phyloP scores from a whole-genome alignment of 1,284 basidiomycete species.

The Lignosus rhinocerotis region DNA sequence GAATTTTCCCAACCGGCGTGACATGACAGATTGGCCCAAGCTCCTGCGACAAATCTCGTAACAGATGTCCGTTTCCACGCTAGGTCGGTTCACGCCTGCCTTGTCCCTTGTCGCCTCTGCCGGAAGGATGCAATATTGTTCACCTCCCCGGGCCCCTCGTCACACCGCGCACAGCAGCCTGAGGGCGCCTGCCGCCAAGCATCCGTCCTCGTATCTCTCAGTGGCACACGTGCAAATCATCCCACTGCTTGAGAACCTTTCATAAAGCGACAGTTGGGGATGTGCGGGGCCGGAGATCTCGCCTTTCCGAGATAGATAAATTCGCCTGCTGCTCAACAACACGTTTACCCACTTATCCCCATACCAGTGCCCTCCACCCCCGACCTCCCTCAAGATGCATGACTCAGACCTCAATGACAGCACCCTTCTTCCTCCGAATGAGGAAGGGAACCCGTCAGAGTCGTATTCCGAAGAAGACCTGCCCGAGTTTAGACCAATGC shows the following conservation, averaged over 20 bases:
- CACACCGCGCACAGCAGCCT: slow-evolving; percentile 7
- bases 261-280: slow-evolving; percentile 18
- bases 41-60: slow-evolving; percentile 14
- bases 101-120: slow-evolving; percentile 1
- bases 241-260: slow-evolving; percentile 15
- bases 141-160: not conserved
- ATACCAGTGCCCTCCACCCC: not conserved
- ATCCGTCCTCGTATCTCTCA: slow-evolving; percentile 1
- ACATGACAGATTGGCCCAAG: slow-evolving; percentile 21
- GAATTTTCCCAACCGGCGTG: slow-evolving; percentile 21
- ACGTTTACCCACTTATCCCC: not conserved
- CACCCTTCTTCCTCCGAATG: not conserved
- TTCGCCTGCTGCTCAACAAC: slow-evolving; percentile 1
- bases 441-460: not conserved
- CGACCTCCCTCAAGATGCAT: not conserved
- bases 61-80: slow-evolving; percentile 12
- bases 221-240: slow-evolving; percentile 21
- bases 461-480: slow-evolving; percentile 37
- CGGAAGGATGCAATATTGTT: slow-evolving; percentile 6
- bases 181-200: slow-evolving; percentile 6
- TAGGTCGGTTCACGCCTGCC: slow-evolving; percentile 1
- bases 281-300: slow-evolving; percentile 19
- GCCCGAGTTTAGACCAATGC: slow-evolving; percentile 48
- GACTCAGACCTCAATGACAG: not conserved
- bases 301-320: slow-evolving; percentile 20